Conservation (phyloP, 306 rosid genomes). For the Corylus heterophylla region DNA sequence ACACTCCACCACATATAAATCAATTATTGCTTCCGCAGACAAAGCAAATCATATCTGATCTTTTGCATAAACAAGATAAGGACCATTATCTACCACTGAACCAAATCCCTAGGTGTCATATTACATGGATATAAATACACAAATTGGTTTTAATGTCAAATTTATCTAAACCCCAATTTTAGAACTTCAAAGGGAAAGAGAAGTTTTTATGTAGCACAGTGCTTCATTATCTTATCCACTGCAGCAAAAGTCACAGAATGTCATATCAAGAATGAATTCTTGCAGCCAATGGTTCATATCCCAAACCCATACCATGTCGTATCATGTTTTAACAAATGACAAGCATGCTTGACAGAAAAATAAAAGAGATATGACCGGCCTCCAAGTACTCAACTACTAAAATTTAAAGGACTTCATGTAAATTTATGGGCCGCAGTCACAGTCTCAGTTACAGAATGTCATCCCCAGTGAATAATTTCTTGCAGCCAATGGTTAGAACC, state of each 20-base stretch:
- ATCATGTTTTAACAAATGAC: neutral
- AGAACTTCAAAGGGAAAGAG: no score
- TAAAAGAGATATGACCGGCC: neutral
- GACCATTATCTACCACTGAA: neutral
- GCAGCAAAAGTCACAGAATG: neutral
- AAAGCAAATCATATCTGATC: neutral
- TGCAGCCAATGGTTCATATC: neutral
- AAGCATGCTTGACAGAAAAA: neutral
- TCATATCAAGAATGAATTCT: no score
- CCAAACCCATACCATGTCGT: neutral
- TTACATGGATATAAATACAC: neutral
- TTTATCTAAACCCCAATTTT: no score
- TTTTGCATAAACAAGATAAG: neutral
- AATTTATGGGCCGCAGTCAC: neutral
- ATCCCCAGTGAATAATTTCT: neutral
- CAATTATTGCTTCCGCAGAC: neutral
- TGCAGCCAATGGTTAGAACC: neutral
- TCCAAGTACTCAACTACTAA: neutral
- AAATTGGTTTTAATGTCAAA: neutral
- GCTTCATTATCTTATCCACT: neutral
- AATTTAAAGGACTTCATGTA: neutral
- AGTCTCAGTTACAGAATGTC: no score
- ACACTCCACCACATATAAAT: neutral
- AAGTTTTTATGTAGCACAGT: no score
- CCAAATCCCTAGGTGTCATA: neutral